Evolutionary conservation across 768 basidiomycete genomes (phyloP).

Genomic region (Terana coerulea): DNA sequence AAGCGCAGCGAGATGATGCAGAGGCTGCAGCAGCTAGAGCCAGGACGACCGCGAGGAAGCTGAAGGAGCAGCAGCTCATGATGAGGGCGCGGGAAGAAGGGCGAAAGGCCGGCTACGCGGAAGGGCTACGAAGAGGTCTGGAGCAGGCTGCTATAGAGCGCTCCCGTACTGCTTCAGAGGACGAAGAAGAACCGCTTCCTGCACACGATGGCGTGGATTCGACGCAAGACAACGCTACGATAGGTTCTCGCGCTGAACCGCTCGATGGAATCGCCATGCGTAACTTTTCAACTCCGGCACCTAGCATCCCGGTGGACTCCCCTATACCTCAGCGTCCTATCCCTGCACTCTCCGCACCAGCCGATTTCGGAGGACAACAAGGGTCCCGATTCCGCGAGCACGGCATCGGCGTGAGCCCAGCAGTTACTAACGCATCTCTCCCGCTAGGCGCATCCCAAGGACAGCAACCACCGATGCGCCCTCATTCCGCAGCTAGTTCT

Average conservation of each 20-base stretch:
- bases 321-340: slow-evolving; percentile 10
- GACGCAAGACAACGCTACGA: neutral
- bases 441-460: too few relatives aligned
- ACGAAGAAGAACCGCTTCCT: neutral
- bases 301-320: neutral
- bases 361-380: slow-evolving; percentile 18
- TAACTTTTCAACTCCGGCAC: slow-evolving; percentile 7
- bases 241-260: neutral
- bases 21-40: slow-evolving; percentile 43
- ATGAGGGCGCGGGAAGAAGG: slow-evolving; percentile 43
- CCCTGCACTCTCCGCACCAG: neutral
- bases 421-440: neutral
- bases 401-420: slow-evolving; percentile 19
- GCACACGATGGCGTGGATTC: neutral
- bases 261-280: slow-evolving; percentile 6
- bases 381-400: slow-evolving; percentile 24
- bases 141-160: slow-evolving; percentile 18
- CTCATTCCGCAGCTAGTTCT: slow-evolving; percentile 7
- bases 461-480: slow-evolving; percentile 9
- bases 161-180: neutral
- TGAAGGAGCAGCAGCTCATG: slow-evolving; percentile 39
- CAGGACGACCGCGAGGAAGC: slow-evolving; percentile 39
- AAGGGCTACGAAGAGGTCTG: slow-evolving; percentile 32
- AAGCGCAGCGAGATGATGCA: slow-evolving; percentile 39
- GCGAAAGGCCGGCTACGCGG: slow-evolving; percentile 34